Evolutionary conservation across 106 monocot genomes (phyloP).

Genomic region (Ottelia alismoides): DNA sequence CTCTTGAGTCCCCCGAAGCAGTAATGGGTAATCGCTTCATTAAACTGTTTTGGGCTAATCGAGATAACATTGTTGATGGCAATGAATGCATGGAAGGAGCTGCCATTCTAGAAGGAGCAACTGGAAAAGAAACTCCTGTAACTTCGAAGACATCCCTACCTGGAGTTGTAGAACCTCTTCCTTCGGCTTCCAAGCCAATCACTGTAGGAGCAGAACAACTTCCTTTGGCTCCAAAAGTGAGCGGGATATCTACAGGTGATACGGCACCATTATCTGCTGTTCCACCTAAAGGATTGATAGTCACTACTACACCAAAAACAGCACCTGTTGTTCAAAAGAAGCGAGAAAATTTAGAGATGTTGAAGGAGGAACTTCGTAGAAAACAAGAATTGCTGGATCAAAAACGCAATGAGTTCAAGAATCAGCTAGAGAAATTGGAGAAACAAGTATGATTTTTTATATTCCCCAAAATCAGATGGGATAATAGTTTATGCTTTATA

Average conservation of each 20-base stretch:
- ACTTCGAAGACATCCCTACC: slow-evolving; percentile 12
- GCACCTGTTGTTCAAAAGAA: slow-evolving; percentile 33
- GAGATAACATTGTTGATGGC: slow-evolving; percentile 65
- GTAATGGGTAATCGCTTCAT: slow-evolving; percentile 99
- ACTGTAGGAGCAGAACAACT: too few relatives aligned
- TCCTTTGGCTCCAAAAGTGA: slow-evolving; percentile 22
- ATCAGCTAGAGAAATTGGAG: slow-evolving; percentile 65
- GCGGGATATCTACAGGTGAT: slow-evolving; percentile 16
- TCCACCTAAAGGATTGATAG: slow-evolving; percentile 18
- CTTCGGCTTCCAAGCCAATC: too few relatives aligned
- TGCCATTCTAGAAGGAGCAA: slow-evolving; percentile 4
- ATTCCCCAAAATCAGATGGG: too few relatives aligned
- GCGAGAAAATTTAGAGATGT: slow-evolving; percentile 44
- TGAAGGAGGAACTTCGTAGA: slow-evolving; percentile 86
- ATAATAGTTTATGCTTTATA: too few relatives aligned
- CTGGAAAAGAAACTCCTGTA: slow-evolving; percentile 1
- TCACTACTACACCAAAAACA: slow-evolving; percentile 26
- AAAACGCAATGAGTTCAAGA: slow-evolving; percentile 74
- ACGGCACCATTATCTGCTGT: slow-evolving; percentile 1
- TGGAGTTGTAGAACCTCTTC: slow-evolving; percentile 28
- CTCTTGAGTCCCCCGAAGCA: slow-evolving; percentile 88
- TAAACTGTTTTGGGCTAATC: slow-evolving; percentile 92
- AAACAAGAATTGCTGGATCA: slow-evolving; percentile 75
- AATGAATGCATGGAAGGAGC: slow-evolving; percentile 10
- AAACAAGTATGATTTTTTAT: too few relatives aligned